phyloP scores from a whole-genome alignment of 2,329 filamentous ascomycete species.

The Phaeosphaeriaceae sp. region DNA sequence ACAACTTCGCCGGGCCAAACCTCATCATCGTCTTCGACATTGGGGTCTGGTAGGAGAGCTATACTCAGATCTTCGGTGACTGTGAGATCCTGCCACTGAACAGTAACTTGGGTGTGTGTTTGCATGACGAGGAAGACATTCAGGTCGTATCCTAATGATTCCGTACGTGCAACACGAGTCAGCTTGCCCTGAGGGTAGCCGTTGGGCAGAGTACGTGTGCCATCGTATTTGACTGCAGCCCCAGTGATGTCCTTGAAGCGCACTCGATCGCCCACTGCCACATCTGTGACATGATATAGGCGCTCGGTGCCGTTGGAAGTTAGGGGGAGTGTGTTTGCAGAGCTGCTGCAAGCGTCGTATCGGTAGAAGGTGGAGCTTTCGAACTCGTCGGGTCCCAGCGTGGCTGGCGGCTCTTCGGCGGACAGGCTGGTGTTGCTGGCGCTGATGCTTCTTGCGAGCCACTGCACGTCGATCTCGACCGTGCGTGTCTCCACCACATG shows the following conservation, averaged over 20 bases:
- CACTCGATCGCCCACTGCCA: slow-evolving; percentile 57
- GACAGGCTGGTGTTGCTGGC: slow-evolving; percentile 21
- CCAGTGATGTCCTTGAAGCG: slow-evolving; percentile 61
- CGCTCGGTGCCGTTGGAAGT: slow-evolving; percentile 30
- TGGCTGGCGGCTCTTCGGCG: slow-evolving; percentile 41
- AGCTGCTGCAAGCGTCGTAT: slow-evolving; percentile 50
- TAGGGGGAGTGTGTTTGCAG: slow-evolving; percentile 30
- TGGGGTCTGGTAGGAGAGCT: slow-evolving; percentile 57
- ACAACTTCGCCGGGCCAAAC: slow-evolving; percentile 66
- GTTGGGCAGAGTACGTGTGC: slow-evolving; percentile 31
- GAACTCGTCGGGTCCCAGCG: slow-evolving; percentile 48
- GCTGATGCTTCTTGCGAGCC: slow-evolving; percentile 57
- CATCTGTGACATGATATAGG: slow-evolving; percentile 46
- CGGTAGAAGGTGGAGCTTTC: slow-evolving; percentile 51
- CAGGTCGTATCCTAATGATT: slow-evolving; percentile 63
- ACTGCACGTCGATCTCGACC: slow-evolving; percentile 57
- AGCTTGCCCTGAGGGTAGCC: slow-evolving; percentile 51
- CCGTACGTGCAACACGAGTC: slow-evolving; percentile 53
- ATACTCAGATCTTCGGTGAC: slow-evolving; percentile 56
- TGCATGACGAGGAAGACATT: slow-evolving; percentile 63
- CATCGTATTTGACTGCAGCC: slow-evolving; percentile 61
- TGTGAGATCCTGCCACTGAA: slow-evolving; percentile 66
- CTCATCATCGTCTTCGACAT: slow-evolving; percentile 62
- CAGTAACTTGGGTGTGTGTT: slow-evolving; percentile 57
- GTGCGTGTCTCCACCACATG: slow-evolving; percentile 60